A percentile compares a stretch with the other conserved stretches of the same genome.
Evolutionary conservation across 495 filamentous ascomycete genomes (phyloP).

Genomic region (Durotheca rogersii): DNA sequence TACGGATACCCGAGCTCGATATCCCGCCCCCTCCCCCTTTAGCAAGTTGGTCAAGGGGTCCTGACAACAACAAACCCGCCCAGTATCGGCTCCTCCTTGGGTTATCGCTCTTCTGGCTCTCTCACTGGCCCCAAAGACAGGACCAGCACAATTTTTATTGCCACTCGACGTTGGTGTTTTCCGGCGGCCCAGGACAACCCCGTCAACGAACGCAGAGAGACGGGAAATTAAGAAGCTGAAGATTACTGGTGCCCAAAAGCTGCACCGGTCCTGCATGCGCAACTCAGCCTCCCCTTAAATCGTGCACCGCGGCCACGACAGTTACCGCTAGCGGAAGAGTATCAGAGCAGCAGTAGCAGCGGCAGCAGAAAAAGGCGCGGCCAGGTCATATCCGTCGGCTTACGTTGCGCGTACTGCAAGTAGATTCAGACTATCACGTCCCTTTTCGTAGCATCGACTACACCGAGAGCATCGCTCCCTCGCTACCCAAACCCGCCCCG

Average conservation of each 20-base stretch:
- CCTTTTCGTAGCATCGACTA: neutral
- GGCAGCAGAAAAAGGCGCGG: neutral
- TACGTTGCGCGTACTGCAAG: neutral
- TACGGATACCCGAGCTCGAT: conserved; percentile 4
- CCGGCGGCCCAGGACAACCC: too few relatives aligned
- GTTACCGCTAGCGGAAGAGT: neutral
- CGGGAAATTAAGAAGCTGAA: conserved; percentile 18
- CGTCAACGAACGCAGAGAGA: neutral
- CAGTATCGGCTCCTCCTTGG: neutral
- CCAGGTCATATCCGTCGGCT: conserved; percentile 8
- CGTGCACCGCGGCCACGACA: conserved; percentile 6
- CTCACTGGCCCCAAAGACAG: neutral
- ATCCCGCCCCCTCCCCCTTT: neutral
- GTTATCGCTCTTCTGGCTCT: neutral
- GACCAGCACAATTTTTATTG: neutral
- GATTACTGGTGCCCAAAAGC: conserved; percentile 30
- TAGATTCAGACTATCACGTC: neutral
- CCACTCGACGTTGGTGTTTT: neutral
- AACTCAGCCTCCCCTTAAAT: conserved; percentile 28
- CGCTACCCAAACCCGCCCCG: conserved; percentile 11
- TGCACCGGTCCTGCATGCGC: conserved; percentile 30
- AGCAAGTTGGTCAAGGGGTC: neutral
- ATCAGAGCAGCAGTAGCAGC: neutral
- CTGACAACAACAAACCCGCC: neutral
- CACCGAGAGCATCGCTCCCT: neutral